Conservation (phyloP, 208 protist genomes). For the Trypanosoma congolense region DNA sequence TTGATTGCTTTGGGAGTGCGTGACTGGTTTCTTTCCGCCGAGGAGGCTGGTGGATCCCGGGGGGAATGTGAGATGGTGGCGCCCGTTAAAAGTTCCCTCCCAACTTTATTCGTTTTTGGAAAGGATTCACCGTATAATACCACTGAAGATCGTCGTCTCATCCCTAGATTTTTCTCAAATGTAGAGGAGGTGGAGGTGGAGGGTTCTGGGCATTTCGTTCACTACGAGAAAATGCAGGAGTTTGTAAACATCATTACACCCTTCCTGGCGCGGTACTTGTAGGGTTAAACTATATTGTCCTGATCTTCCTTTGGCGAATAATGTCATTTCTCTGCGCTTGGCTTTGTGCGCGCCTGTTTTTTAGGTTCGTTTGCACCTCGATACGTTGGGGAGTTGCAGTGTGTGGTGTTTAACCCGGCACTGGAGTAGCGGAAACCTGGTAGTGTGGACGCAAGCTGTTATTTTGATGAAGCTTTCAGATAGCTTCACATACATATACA, state of each 20-base stretch:
- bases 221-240: conserved; percentile 74
- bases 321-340: too few relatives aligned
- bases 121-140: conserved; percentile 71
- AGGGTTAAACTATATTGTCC: background rate
- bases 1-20: conserved; percentile 5
- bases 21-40: conserved; percentile 20
- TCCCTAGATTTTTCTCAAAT: conserved; percentile 61
- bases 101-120: conserved; percentile 85
- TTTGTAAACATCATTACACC: conserved; percentile 63
- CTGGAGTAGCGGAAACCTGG: too few relatives aligned
- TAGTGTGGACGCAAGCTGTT: too few relatives aligned
- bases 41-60: background rate
- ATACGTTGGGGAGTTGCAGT: too few relatives aligned
- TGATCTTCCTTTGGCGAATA: too few relatives aligned
- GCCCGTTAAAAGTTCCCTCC: conserved; percentile 51
- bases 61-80: conserved; percentile 6
- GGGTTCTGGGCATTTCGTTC: conserved; percentile 79
- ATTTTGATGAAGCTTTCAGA: too few relatives aligned
- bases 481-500: too few relatives aligned
- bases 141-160: conserved; percentile 24
- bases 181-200: conserved; percentile 49
- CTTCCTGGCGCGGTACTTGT: conserved; percentile 50
- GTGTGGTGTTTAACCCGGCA: too few relatives aligned
- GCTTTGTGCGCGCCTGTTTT: background rate
- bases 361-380: too few relatives aligned